Conservation (phyloP, 305 asterid species). For the Galium porrigens region DNA sequence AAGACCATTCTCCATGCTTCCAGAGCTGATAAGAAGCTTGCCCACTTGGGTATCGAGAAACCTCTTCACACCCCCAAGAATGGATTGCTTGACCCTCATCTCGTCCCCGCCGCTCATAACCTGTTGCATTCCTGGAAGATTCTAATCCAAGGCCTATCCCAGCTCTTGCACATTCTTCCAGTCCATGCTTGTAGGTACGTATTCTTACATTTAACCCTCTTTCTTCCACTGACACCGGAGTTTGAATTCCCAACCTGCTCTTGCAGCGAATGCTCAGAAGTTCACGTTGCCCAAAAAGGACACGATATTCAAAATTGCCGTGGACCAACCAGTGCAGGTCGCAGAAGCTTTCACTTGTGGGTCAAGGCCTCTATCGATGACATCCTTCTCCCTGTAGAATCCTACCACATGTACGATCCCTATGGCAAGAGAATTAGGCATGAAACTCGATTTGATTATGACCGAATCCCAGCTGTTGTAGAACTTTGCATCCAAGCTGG, state of each 20-base stretch:
- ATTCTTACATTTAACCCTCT: not conserved
- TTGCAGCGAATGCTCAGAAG: constrained; percentile 71
- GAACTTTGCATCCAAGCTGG: constrained; percentile 98
- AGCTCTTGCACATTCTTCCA: constrained; percentile 50
- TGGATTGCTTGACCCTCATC: constrained; percentile 54
- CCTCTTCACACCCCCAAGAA: constrained; percentile 73
- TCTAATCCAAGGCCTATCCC: constrained; percentile 61
- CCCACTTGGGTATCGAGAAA: constrained; percentile 77
- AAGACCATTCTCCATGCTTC: constrained; percentile 56
- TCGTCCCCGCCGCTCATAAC: constrained; percentile 55
- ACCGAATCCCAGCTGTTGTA: constrained; percentile 68
- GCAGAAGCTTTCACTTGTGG: constrained; percentile 66
- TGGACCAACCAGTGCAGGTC: constrained; percentile 45
- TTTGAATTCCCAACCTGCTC: too few species aligned
- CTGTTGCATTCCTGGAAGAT: constrained; percentile 66
- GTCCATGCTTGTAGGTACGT: constrained; percentile 83
- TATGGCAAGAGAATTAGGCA: constrained; percentile 69
- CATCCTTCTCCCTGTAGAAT: constrained; percentile 56
- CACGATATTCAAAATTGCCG: constrained; percentile 59
- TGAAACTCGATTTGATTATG: constrained; percentile 61
- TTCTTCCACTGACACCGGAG: too few species aligned
- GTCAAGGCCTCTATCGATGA: constrained; percentile 69
- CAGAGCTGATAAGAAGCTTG: constrained; percentile 68
- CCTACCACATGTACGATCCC: constrained; percentile 82
- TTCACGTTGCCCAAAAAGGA: constrained; percentile 55